These are phyloP conservation scores for Agaricus blazei DNA, from an alignment of 768 basidiomycete species.

Conservation along the genomic window DNA sequence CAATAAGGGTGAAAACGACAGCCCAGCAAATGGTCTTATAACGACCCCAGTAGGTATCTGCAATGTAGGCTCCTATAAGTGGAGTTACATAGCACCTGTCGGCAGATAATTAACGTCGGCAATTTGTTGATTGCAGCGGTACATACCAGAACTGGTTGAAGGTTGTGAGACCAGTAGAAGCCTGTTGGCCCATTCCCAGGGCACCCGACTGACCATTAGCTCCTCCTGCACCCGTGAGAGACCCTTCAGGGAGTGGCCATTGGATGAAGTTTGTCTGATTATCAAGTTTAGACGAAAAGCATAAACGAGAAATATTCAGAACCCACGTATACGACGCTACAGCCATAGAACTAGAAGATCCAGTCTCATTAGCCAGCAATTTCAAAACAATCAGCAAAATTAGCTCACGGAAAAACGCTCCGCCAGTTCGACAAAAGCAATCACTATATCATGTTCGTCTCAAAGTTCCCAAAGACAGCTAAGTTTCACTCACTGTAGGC, in stretches of 20 bases:
- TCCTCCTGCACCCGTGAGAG: conserved; percentile 59
- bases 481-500: conserved; percentile 38
- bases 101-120: conserved; percentile 5
- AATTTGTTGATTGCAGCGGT: neutral
- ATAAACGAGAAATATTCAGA: neutral
- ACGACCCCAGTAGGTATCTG: conserved; percentile 62
- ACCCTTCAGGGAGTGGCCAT: conserved; percentile 58
- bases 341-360: conserved; percentile 36
- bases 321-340: conserved; percentile 45
- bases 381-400: neutral
- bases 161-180: conserved; percentile 66
- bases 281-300: neutral
- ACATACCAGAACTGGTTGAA: conserved; percentile 68
- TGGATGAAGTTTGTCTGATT: conserved; percentile 71
- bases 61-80: conserved; percentile 59
- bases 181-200: conserved; percentile 59
- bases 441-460: conserved; percentile 32
- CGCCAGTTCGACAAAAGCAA: conserved; percentile 62
- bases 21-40: conserved; percentile 64
- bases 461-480: conserved; percentile 3
- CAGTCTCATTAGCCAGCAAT: neutral
- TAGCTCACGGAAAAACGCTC: conserved; percentile 67
- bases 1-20: conserved; percentile 50
- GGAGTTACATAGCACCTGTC: conserved; percentile 55
- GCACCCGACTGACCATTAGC: conserved; percentile 58